phyloP scores from a whole-genome alignment of 2,329 filamentous ascomycete species.

The Cladosporium austrohemisphaericum region DNA sequence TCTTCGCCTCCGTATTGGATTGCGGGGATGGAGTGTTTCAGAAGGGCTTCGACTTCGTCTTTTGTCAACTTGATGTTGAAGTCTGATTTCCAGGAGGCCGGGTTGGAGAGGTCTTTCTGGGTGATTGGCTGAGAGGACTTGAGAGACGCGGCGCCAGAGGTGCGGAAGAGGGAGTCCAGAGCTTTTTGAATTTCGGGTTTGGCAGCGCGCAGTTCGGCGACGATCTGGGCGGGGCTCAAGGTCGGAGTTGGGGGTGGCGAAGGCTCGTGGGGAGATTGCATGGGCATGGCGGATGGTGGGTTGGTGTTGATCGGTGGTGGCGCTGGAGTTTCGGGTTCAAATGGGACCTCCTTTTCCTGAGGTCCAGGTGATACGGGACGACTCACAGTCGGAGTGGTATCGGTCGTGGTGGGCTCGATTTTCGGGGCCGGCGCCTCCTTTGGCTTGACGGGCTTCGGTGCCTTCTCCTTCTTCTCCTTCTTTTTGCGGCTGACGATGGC shows the following conservation, averaged over 20 bases:
- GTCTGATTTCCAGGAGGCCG: constrained; percentile 28
- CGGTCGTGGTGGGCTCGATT: constrained; percentile 21
- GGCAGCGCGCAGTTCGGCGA: constrained; percentile 31
- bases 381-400: constrained; percentile 29
- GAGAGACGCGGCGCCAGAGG: constrained; percentile 27
- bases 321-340: constrained; percentile 14
- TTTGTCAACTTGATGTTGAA: constrained; percentile 34
- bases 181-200: constrained; percentile 31
- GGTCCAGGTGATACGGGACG: constrained; percentile 27
- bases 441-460: constrained; percentile 28
- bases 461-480: constrained; percentile 68
- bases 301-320: constrained; percentile 11
- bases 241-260: constrained; percentile 33
- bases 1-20: constrained; percentile 43
- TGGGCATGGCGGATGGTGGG: constrained; percentile 12
- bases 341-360: constrained; percentile 15
- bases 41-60: constrained; percentile 41
- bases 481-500: constrained; percentile 78
- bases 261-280: constrained; percentile 28
- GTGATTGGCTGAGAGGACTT: constrained; percentile 29
- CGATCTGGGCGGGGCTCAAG: constrained; percentile 30
- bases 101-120: constrained; percentile 27
- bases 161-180: constrained; percentile 33
- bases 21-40: constrained; percentile 55
- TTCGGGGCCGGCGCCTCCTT: constrained; percentile 27